Evolutionary conservation across 352 stramenopile genomes (phyloP), one percentile per base, ranked within the genome.

Genomic region (Phytophthora podocarpi): DNA sequence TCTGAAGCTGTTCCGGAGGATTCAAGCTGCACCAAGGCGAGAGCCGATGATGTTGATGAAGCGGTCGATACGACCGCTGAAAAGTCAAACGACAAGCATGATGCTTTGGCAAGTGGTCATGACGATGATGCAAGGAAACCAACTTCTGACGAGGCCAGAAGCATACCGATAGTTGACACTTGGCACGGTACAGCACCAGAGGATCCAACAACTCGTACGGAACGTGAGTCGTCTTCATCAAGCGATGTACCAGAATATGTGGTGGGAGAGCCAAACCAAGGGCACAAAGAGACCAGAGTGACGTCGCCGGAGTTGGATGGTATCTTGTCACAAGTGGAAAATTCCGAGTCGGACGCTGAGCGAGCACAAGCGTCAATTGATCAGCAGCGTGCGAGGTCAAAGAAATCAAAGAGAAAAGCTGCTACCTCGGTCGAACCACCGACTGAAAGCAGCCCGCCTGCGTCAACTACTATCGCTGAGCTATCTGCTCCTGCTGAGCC

Each of bases 261-360:
- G 8, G 20, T 13, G 45, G 30, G 53, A 10, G 53, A 67, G 27
- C 28, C n/a, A 15, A 32, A 4, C 3, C 37, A 59, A 6, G 26
- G 21, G 10, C 32, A 21, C 5, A 27, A 43, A 30, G 53, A 57
- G n/a, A 34, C n/a, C 3, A 42, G 21, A 31, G 6, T 18, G 16
- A 27, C 67, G n/a, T 46, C 27, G 34, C 43, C 42, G 3, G 35
- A 57, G 8, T 51, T n/a, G 24, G 39, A 64, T 35, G 27, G 43
- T n/a, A 40, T 49, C 23, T 55, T 51, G 18, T 64, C 52, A 20
- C 15, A 21, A 27, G 12, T 57, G 23, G 59, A 77, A 20, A 52
- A 51, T 27, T 77, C 64, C 1, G 51, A 64, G 26, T 73, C 59
- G 7, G 64, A 77, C 41, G 31, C 36, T 27, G 65, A 70, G 12